Percentiles rank a stretch among this genome's conserved stretches.
phyloP scores from a whole-genome alignment of 768 basidiomycete genomes.

The Hygrophoropsis aurantiaca region DNA sequence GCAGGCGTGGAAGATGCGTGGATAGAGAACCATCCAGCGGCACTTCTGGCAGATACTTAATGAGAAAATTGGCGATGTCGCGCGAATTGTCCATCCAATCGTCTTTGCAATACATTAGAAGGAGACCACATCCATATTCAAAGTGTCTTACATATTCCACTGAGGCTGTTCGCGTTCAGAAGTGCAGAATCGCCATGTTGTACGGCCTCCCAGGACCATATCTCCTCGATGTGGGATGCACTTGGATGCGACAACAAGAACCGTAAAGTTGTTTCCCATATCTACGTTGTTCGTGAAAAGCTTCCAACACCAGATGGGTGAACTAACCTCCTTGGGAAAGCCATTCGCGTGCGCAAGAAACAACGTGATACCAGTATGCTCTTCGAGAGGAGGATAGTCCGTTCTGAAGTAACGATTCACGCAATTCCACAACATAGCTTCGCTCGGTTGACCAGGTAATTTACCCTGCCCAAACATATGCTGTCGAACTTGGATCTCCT shows the following conservation, averaged over 20 bases:
- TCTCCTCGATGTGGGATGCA: constrained; percentile 54
- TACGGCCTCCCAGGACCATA: constrained; percentile 83
- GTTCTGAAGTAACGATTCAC: constrained; percentile 65
- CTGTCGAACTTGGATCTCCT: constrained; percentile 18
- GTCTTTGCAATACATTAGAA: constrained; percentile 37
- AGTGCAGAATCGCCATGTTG: constrained; percentile 86
- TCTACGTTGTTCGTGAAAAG: constrained; percentile 41
- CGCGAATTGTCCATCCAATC: constrained; percentile 79
- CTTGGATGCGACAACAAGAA: constrained; percentile 47
- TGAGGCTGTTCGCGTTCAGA: constrained; percentile 58
- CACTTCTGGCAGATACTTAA: constrained; percentile 59
- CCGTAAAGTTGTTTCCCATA: constrained; percentile 71
- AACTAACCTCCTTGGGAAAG: constrained; percentile 77
- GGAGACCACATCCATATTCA: neutral
- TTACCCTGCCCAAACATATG: constrained; percentile 11
- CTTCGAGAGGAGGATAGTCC: constrained; percentile 7
- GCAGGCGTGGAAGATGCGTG: constrained; percentile 50
- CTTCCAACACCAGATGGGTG: neutral
- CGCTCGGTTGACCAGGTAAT: constrained; percentile 14
- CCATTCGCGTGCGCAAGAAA: constrained; percentile 86
- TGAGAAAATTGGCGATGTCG: constrained; percentile 76
- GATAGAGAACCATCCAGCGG: constrained; percentile 41
- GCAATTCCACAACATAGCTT: constrained; percentile 61
- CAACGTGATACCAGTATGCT: constrained; percentile 54
- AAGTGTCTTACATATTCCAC: constrained; percentile 54